Conservation (phyloP, 2,329 filamentous ascomycete genomes). For the Allantophomopsis cytisporea region DNA sequence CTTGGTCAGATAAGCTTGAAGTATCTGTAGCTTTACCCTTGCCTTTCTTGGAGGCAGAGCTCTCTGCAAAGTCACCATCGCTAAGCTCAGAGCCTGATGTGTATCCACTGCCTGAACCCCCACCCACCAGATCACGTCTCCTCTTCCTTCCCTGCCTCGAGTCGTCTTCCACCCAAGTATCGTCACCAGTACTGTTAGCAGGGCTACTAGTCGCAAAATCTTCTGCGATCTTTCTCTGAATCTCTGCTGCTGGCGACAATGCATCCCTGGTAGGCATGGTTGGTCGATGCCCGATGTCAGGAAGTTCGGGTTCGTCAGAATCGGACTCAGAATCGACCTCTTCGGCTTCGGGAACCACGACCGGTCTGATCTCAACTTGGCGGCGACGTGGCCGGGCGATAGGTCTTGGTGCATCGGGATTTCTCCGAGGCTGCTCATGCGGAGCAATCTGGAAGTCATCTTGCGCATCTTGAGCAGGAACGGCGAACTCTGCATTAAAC, state of each 20-base stretch:
- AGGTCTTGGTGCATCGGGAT: slow-evolving; percentile 4
- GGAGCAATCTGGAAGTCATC: slow-evolving; percentile 4
- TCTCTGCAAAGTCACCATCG: neutral
- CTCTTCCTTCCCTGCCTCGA: too few species aligned
- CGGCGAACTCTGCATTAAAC: slow-evolving; percentile 37
- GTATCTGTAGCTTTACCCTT: slow-evolving; percentile 5
- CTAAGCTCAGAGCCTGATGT: neutral
- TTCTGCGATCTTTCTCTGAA: slow-evolving; percentile 12
- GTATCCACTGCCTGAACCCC: neutral
- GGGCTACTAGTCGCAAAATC: slow-evolving; percentile 6
- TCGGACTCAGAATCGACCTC: neutral
- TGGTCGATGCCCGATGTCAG: neutral
- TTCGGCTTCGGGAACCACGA: neutral
- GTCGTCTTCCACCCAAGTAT: slow-evolving; percentile 12
- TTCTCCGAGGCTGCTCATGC: neutral
- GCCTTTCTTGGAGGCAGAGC: slow-evolving; percentile 4
- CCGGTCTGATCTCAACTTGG: slow-evolving; percentile 3
- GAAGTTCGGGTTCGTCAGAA: neutral
- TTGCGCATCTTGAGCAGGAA: slow-evolving; percentile 12
- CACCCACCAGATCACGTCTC: neutral
- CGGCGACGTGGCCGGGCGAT: slow-evolving; percentile 11
- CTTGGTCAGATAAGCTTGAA: too few species aligned
- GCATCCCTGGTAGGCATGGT: slow-evolving; percentile 10
- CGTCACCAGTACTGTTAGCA: slow-evolving; percentile 9
- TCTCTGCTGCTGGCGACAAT: slow-evolving; percentile 13